Percentiles rank a stretch among this genome's conserved stretches.
Conservation (phyloP, 192 early-diverging fungal species). For the Umbelopsis sp. region DNA sequence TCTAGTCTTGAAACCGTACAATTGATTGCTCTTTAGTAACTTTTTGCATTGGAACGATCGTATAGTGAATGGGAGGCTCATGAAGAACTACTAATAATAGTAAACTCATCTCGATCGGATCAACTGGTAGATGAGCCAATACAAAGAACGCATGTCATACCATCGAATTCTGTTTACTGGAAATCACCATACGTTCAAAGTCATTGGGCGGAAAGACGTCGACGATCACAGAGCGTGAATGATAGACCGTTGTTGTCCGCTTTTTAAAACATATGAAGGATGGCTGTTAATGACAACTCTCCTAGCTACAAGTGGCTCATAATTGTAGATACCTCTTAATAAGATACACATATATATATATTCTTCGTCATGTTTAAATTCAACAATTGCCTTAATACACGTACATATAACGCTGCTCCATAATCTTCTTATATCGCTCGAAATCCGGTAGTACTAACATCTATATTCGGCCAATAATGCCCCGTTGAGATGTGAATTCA, state of each 20-base stretch:
- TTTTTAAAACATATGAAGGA: background rate
- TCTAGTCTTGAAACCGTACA: background rate
- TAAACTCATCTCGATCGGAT: background rate
- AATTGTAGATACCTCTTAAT: background rate
- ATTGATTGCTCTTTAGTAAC: background rate
- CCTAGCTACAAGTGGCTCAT: background rate
- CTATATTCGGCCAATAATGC: too few species aligned
- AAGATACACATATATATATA: too few species aligned
- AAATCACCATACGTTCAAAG: background rate
- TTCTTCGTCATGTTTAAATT: too few species aligned
- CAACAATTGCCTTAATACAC: too few species aligned
- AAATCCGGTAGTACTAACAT: too few species aligned
- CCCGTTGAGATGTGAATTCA: too few species aligned
- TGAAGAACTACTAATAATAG: conserved; percentile 7
- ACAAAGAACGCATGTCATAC: background rate
- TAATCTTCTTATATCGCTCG: too few species aligned
- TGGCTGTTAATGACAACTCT: too few species aligned
- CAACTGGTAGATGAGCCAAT: background rate
- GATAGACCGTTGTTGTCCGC: background rate
- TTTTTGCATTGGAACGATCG: background rate
- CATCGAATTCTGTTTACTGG: background rate
- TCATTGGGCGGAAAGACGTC: background rate
- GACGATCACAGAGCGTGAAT: conserved; percentile 2
- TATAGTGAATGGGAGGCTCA: conserved; percentile 7
- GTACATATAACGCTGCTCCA: too few species aligned